A percentile compares a stretch with the other conserved stretches of the same genome.
Evolutionary conservation across 1,284 basidiomycete genomes (phyloP).

Genomic region (Marasmius sp.): DNA sequence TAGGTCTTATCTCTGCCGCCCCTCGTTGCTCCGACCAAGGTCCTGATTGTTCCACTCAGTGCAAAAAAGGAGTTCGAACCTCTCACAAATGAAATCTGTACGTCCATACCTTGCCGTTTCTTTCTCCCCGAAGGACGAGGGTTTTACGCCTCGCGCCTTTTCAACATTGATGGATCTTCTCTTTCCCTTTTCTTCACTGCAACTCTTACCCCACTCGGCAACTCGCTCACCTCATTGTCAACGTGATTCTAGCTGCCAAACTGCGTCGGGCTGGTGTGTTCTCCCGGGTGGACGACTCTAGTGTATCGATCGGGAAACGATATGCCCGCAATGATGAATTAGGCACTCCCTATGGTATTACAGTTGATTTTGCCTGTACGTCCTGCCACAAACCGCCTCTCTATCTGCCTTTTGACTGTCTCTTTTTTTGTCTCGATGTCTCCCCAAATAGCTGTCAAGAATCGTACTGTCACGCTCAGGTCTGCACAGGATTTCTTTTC

Average conservation of each 20-base stretch:
- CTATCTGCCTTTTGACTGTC: constrained; percentile 16
- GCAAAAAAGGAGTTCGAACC: constrained; percentile 85
- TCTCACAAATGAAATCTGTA: constrained; percentile 88
- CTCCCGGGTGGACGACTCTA: constrained; percentile 93
- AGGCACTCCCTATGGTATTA: constrained; percentile 95
- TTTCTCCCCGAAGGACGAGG: background rate
- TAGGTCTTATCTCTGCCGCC: constrained; percentile 74
- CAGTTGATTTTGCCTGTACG: constrained; percentile 96
- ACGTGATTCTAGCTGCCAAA: constrained; percentile 63
- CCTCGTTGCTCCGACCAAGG: constrained; percentile 94
- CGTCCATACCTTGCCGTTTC: constrained; percentile 36
- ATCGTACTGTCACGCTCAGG: constrained; percentile 88
- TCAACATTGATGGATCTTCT: too few species aligned
- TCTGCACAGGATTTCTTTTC: constrained; percentile 34
- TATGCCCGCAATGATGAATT: constrained; percentile 99
- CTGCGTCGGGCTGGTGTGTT: constrained; percentile 88
- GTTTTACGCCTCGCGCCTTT: constrained; percentile 3
- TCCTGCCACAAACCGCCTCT: constrained; percentile 22
- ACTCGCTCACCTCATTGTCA: constrained; percentile 3
- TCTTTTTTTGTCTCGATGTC: constrained; percentile 8
- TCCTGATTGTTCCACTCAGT: constrained; percentile 94
- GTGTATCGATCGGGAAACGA: constrained; percentile 93
- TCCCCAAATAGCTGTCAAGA: constrained; percentile 65
- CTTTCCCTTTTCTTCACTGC: constrained; percentile 10
- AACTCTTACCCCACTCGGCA: background rate